Evolutionary conservation across 2,329 filamentous ascomycete genomes (phyloP).

Genomic region (Magnaporthales sp.): DNA sequence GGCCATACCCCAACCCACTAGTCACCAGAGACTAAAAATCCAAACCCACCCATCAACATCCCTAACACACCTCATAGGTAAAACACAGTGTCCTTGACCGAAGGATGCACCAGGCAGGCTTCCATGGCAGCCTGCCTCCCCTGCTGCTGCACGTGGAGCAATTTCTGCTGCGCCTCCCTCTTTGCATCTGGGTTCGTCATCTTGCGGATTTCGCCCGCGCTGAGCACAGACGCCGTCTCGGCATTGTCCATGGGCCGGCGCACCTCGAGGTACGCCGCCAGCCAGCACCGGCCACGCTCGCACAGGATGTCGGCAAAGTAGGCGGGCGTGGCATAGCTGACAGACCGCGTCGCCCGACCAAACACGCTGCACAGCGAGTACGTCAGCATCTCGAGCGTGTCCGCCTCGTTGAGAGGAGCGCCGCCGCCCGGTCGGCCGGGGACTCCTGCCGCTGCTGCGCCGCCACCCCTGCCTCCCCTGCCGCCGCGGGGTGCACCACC

Average conservation of each 20-base stretch:
- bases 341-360: slow-evolving; percentile 75
- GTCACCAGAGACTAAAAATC: no score
- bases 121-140: neutral
- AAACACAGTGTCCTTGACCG: neutral
- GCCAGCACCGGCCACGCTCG: slow-evolving; percentile 67
- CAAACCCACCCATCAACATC: no score
- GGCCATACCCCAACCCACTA: no score
- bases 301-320: slow-evolving; percentile 88
- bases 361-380: slow-evolving; percentile 77
- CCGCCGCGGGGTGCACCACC: neutral
- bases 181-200: neutral
- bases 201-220: neutral
- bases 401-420: slow-evolving; percentile 34
- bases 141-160: neutral
- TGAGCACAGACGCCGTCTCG: neutral
- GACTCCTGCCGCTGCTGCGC: neutral
- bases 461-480: neutral
- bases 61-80: neutral
- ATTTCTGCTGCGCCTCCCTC: neutral
- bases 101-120: neutral
- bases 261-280: slow-evolving; percentile 48
- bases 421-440: neutral
- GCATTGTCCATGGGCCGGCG: neutral
- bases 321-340: slow-evolving; percentile 77
- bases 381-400: slow-evolving; percentile 63